Evolutionary conservation across 495 filamentous ascomycete species (phyloP), one percentile per base, ranked within the genome.

Genomic region (Penicillium coprophilum): DNA sequence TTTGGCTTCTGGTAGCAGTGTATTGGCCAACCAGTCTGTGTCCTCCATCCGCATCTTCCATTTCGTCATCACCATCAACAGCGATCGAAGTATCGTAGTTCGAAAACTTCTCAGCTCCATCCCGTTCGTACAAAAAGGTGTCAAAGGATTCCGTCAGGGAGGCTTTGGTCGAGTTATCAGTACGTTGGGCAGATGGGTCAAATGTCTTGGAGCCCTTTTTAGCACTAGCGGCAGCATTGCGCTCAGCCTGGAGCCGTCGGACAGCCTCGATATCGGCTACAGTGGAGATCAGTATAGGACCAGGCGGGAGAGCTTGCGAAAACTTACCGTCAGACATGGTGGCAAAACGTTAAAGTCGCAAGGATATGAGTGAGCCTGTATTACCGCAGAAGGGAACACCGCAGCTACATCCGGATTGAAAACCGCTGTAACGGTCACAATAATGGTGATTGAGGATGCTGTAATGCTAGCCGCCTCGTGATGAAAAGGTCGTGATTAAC

Each of bases 81-180:
- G 94, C 87, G 61, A 99, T 94, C 19, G 91, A 90, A 1, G 82
- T 87, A 68, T 92, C 88, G 72, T 97, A 99, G 54, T 92, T 94
- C 21, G 90, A 86, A 74, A 85, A 99, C 71, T 88, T 96, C 64
- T 96, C 87, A 58, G 70, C 76, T 55, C 84, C 87, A 67, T 89
- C 82, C 62, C 87, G 84, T 50, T 92, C 91, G 81, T 97, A 99
- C 36, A 99, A 83, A 32, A 87, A 85, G 36, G 87, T 97, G 72
- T 99, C 94, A 80, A 96, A 95, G 68, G 82, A 87, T 68, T 97
- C 95, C 70, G 88, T 96, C 63, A 99, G 79, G 73, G 92, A 93
- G 71, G 87, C 91, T 86, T 97, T 97, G 70, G 90, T 93, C 59
- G 90, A 92, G 68, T 78, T 80, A 82, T 95, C 89, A 82, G 85